These are phyloP conservation scores for Mercurialis annua DNA, from an alignment of 345 rosid species.

Conservation along the genomic window DNA sequence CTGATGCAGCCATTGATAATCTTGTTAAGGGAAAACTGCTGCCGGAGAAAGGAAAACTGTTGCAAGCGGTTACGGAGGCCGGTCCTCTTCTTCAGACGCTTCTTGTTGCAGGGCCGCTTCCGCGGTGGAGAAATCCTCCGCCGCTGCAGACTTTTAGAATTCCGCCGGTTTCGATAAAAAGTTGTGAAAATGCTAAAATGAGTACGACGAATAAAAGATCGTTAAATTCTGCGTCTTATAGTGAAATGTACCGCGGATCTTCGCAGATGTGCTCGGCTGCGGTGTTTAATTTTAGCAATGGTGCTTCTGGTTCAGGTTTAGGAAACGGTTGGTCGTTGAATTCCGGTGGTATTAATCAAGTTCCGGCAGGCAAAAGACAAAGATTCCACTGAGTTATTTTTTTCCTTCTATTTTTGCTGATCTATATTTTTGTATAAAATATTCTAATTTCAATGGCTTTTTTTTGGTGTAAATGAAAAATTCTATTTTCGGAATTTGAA, in stretches of 20 bases:
- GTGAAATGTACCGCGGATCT: slow-evolving; percentile 27
- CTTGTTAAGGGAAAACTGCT: slow-evolving; percentile 49
- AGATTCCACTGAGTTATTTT: slow-evolving; percentile 43
- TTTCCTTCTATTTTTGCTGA: neutral
- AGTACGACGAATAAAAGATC: slow-evolving; percentile 20
- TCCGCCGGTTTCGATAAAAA: slow-evolving; percentile 48
- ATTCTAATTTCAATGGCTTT: slow-evolving; percentile 13
- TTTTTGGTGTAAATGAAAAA: slow-evolving; percentile 33
- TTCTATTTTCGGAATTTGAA: slow-evolving; percentile 11
- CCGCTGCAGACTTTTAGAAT: slow-evolving; percentile 55
- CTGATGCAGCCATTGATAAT: slow-evolving; percentile 41
- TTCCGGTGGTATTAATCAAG: slow-evolving; percentile 24
- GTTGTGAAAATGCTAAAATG: slow-evolving; percentile 17
- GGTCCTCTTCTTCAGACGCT: slow-evolving; percentile 82
- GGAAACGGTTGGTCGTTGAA: slow-evolving; percentile 20
- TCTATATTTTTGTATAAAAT: slow-evolving; percentile 16
- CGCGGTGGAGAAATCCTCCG: slow-evolving; percentile 96
- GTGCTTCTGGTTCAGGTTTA: slow-evolving; percentile 33
- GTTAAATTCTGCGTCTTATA: slow-evolving; percentile 8
- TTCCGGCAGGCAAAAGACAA: slow-evolving; percentile 52
- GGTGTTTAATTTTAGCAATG: slow-evolving; percentile 39
- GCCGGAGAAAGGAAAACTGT: slow-evolving; percentile 69
- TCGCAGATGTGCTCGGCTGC: slow-evolving; percentile 52
- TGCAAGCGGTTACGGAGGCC: slow-evolving; percentile 63
- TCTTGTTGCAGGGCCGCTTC: slow-evolving; percentile 87